Base-by-base conservation (phyloP, 257 asterid species). In the Lycium barbarum region DNA sequence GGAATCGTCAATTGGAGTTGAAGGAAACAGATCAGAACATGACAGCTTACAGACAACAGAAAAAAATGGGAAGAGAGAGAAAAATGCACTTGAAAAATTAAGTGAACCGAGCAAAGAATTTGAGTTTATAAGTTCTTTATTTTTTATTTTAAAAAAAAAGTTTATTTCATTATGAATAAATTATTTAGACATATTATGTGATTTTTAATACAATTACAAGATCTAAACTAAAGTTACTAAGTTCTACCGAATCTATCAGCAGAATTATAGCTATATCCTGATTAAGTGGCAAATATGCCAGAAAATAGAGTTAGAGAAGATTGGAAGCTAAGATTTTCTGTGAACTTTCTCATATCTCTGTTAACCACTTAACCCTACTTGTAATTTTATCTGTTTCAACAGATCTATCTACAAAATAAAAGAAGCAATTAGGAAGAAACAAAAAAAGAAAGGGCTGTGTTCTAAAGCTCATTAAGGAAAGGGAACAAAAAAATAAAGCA, bases 1-100 rank as follows among this genome's bases (percentile, higher is more conserved):
- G 93, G 87, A 87, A 86, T 78, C 68, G 91, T 90, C 94, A 87
- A 81, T 43, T 84, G 86, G 86, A 85, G 79, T 49, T 82, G 45
- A 79, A 70, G 43, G 51, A 36, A 22, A 53, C 89, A 83, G 88
- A 92, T 90, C 86, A 79, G 78, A 83, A 86, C 88, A 81, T 82
- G 96, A 93, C 94, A 93, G 85, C 92, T 85, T 87, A 84, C 59
- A 79, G 86, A 54, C 53, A 70, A 70, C 33, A 70, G 13, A 70
- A 6, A 68, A 36, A 36, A 68, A 0, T 38, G 14, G 76, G 84
- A 86, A 88, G 82, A 73, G 84, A 86, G 74, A 79, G 57, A 55
- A 45, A 55, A 45, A 49, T 3, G 5, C 14, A 45, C 40, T 58
- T 53, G 20, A 83, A 74, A 49, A 84, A 10, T 14, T 14, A 26